phyloP scores from a whole-genome alignment of 345 rosid species.

The Hibiscus trionum region DNA sequence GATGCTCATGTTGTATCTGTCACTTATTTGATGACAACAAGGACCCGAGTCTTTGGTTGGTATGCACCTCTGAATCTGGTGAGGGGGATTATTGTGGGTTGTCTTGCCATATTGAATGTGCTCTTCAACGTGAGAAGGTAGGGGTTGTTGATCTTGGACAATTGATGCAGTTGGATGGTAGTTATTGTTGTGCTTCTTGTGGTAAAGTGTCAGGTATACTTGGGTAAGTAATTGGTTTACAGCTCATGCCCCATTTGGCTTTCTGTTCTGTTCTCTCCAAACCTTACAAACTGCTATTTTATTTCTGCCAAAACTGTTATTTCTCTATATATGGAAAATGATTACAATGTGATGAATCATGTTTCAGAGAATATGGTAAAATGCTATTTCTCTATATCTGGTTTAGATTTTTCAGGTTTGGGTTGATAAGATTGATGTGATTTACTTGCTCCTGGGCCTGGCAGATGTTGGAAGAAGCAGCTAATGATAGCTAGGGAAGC shows the following conservation, averaged over 20 bases:
- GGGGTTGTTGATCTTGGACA: slow-evolving; percentile 82
- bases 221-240: slow-evolving; percentile 44
- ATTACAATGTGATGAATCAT: not conserved
- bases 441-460: slow-evolving; percentile 13
- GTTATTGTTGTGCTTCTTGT: slow-evolving; percentile 89
- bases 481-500: slow-evolving; percentile 80
- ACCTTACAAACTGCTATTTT: slow-evolving; percentile 4
- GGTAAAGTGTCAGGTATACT: slow-evolving; percentile 94
- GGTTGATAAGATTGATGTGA: slow-evolving; percentile 18
- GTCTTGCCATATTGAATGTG: slow-evolving; percentile 93
- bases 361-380: not conserved
- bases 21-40: slow-evolving; percentile 84
- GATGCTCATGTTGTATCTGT: slow-evolving; percentile 95
- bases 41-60: slow-evolving; percentile 80
- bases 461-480: slow-evolving; percentile 92
- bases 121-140: slow-evolving; percentile 67
- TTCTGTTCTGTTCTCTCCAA: not conserved
- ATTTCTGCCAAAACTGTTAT: not conserved
- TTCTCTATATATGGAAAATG: not conserved
- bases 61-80: slow-evolving; percentile 49
- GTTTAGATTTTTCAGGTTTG: not conserved
- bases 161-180: slow-evolving; percentile 74
- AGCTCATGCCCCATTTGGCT: not conserved
- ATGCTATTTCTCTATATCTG: not conserved
- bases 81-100: slow-evolving; percentile 69